Evolutionary conservation across 2,329 filamentous ascomycete genomes (phyloP), one percentile per base, ranked within the genome.

Genomic region (Emmonsia crescens): DNA sequence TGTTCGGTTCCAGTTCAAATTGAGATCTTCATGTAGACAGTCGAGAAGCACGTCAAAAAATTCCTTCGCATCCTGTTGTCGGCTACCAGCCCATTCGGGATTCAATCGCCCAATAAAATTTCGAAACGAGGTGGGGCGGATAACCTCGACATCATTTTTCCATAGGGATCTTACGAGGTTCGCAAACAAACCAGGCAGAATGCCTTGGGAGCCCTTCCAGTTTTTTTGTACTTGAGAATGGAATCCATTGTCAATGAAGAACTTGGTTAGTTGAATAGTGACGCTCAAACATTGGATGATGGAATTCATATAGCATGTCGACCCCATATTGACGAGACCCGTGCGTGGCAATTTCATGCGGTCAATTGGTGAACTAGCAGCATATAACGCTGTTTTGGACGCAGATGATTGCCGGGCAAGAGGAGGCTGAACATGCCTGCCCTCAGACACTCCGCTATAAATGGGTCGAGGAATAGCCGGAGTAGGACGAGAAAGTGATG

Each of bases 271-370:
- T 21, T 80, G 78, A 9, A 81, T 76, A 0, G 91, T 93, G 1
- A 86, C 87, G 62, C 89, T 88, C 21, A 96, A 77, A 63, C 88
- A 89, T 74, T 97, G 93, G 31, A 97, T 79, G 0, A 87, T 87
- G n/a, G 90, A 87, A 74, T 96, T 96, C 80, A 94, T 91, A 71
- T 96, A 96, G 72, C 93, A 96, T 66, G 89, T 92, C 55, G 88
- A 87, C 0, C 85, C 84, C 48, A 91, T 89, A 68, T 96, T 96
- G 62, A 85, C 78, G 14, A 96, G 80, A 0, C 93, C 92, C 12
- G 89, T 88, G 42, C 79, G 78, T n/a, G 85, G 82, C 67, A 85
- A 78, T 73, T 76, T 76, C 33, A 79, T 75, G 16, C 76, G 72
- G 62, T 77, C 76, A 57, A 79, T 72, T 55, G 77, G 68, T 49